Conservation (phyloP, 306 rosid genomes). For the Ziziphus jujuba region DNA sequence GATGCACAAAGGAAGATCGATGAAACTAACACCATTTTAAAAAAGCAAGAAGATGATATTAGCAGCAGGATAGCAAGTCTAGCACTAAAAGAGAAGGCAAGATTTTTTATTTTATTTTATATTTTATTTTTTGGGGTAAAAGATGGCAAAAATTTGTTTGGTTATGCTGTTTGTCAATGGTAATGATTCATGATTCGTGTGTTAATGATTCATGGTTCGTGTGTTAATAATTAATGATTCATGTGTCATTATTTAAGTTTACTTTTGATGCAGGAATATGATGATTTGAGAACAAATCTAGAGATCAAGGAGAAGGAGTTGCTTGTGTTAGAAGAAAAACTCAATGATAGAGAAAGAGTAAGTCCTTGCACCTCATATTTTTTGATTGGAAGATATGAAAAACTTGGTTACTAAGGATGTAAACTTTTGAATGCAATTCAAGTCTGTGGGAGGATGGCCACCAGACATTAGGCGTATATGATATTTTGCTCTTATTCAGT, state of each 20-base stretch:
- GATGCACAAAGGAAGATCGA: slow-evolving; percentile 82
- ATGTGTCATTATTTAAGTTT: slow-evolving; percentile 26
- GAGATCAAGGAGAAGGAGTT: slow-evolving; percentile 80
- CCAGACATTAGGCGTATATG: neutral
- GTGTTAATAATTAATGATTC: slow-evolving; percentile 2
- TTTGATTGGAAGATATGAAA: neutral
- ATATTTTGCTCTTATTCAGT: neutral
- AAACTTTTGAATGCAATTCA: neutral
- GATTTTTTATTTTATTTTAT: neutral
- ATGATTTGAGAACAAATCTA: slow-evolving; percentile 49
- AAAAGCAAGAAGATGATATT: slow-evolving; percentile 78
- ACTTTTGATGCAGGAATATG: slow-evolving; percentile 63
- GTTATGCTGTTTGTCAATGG: slow-evolving; percentile 9
- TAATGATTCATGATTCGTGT: slow-evolving; percentile 3
- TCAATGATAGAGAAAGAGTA: slow-evolving; percentile 73
- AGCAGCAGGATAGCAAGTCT: slow-evolving; percentile 64
- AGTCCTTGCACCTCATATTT: slow-evolving; percentile 34
- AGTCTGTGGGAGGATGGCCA: neutral
- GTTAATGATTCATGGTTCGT: slow-evolving; percentile 4
- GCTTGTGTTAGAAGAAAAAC: slow-evolving; percentile 65
- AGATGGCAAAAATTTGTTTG: slow-evolving; percentile 52
- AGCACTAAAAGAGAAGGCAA: slow-evolving; percentile 73
- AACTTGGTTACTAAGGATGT: neutral
- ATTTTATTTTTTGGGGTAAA: slow-evolving; percentile 18
- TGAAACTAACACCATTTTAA: slow-evolving; percentile 51